Evolutionary conservation across 2,329 filamentous ascomycete genomes (phyloP).

Genomic region (Neopestalotiopsis sp.): DNA sequence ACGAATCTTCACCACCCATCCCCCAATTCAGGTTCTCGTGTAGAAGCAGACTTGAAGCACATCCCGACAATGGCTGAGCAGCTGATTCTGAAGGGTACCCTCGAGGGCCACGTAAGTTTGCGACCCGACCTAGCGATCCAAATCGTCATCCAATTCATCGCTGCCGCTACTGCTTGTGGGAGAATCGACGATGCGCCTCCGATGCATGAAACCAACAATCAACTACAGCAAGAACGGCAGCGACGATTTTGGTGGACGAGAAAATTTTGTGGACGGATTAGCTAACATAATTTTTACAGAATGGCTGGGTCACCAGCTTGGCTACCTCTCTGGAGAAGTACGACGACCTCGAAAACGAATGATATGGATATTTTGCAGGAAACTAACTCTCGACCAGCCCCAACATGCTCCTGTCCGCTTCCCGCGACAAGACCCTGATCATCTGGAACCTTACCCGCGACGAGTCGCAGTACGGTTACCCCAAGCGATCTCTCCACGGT

Average conservation of each 20-base stretch:
- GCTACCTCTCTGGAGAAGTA: conserved; percentile 99
- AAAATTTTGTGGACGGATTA: conserved; percentile 17
- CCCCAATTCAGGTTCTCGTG: conserved; percentile 31
- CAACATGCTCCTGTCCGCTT: conserved; percentile 99
- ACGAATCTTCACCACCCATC: conserved; percentile 43
- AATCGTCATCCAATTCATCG: conserved; percentile 25
- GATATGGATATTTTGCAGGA: conserved; percentile 19
- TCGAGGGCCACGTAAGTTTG: conserved; percentile 87
- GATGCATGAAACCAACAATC: neutral
- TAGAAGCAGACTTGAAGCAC: conserved; percentile 23
- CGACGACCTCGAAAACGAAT: conserved; percentile 38
- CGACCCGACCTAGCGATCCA: conserved; percentile 11
- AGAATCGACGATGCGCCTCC: conserved; percentile 18
- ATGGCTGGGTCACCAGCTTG: conserved; percentile 98
- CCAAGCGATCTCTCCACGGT: conserved; percentile 97
- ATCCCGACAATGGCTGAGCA: conserved; percentile 79
- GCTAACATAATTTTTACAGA: conserved; percentile 52
- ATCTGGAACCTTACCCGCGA: conserved; percentile 99
- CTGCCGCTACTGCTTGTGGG: conserved; percentile 29
- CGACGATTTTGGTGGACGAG: conserved; percentile 13
- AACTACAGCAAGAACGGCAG: conserved; percentile 3
- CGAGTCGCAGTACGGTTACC: conserved; percentile 97
- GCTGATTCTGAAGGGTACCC: conserved; percentile 94
- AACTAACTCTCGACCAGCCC: conserved; percentile 63
- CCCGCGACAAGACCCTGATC: conserved; percentile 98